Evolutionary conservation across 2,329 filamentous ascomycete species (phyloP), one percentile per base, ranked within the genome.

Genomic region (Colletotrichum scovillei): DNA sequence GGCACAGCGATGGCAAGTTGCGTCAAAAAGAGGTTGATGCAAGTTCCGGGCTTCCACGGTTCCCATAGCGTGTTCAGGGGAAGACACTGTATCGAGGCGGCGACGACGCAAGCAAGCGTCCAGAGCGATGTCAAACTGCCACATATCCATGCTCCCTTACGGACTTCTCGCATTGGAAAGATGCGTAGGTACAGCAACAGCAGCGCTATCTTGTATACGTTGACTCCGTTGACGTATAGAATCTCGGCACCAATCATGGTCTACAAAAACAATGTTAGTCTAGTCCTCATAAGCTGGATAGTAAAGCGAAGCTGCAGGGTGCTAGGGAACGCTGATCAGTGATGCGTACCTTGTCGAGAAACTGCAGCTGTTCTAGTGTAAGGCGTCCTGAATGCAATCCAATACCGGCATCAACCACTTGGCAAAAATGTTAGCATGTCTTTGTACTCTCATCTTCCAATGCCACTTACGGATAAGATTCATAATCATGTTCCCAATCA

Each of bases 121-220:
- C 71, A 73, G 1, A 62, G 19, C 0, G 56, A 52, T 2, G 71
- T 73, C 7, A 73, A 4, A 8, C 71, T 66, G 12, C 71, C 71
- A 5, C 71, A 73, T 14, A 73, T 73, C 56, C 62, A 62, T 5
- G 71, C 71, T 2, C 71, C 71, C 19, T 52, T 73, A 9, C 79
- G 78, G 19, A 84, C 81, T 0, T 57, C 71, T 3, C 59, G 75
- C 0, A 78, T 77, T 0, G 83, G 82, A 46, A 86, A 86, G 63
- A 86, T 83, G 32, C 81, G 79, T 5, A 84, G 77, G 66, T 86
- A 86, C 71, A 87, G 84, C 56, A 83, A 79, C 4, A 86, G 74
- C 11, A 86, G 75, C 1, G 84, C 83, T 6, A 85, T 75, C 73
- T 86, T 86, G 67, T 73, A 73, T 4, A 73, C 56, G 22, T 73